Percentiles rank a stretch among this genome's conserved stretches.
phyloP scores from a whole-genome alignment of 2,329 filamentous ascomycete species.

The Alternaria ethzedia region DNA sequence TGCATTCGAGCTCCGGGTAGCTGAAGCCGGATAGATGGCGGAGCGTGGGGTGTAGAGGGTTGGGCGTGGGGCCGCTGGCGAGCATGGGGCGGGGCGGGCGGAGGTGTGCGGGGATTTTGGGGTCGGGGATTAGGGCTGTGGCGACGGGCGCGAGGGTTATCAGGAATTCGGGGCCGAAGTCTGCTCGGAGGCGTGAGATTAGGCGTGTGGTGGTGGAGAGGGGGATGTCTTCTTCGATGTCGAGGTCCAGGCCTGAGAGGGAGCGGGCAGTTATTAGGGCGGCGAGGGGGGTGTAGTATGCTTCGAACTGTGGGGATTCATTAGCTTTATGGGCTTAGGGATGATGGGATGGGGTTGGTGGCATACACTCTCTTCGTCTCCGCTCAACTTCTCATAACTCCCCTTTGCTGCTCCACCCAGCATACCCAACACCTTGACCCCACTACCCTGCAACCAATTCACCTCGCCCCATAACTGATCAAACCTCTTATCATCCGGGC shows the following conservation, averaged over 20 bases:
- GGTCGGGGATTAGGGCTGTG: conserved; percentile 67
- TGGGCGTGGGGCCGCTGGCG: conserved; percentile 36
- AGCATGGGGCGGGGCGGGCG: conserved; percentile 39
- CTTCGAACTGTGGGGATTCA: conserved; percentile 65
- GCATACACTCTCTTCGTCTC: conserved; percentile 41
- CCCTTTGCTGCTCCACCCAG: conserved; percentile 84
- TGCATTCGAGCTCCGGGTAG: conserved; percentile 73
- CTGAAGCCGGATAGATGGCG: conserved; percentile 80
- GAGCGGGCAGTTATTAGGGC: conserved; percentile 66
- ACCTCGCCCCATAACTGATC: conserved; percentile 80
- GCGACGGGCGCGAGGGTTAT: conserved; percentile 85
- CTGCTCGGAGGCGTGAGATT: conserved; percentile 57
- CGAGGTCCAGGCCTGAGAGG: conserved; percentile 50
- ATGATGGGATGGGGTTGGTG: background rate
- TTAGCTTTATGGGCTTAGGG: background rate
- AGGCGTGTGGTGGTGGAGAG: conserved; percentile 66
- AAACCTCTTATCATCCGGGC: conserved; percentile 70
- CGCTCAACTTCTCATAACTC: conserved; percentile 63
- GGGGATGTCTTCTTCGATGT: conserved; percentile 73
- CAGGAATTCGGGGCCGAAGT: conserved; percentile 74
- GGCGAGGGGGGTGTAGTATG: conserved; percentile 73
- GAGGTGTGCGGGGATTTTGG: conserved; percentile 39
- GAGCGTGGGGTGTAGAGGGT: conserved; percentile 43
- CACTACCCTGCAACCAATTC: conserved; percentile 70
- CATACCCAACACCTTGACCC: conserved; percentile 84